These are phyloP conservation scores for Coemansia sp. DNA, from an alignment of 192 early-diverging fungal genomes.

Conservation along the genomic window DNA sequence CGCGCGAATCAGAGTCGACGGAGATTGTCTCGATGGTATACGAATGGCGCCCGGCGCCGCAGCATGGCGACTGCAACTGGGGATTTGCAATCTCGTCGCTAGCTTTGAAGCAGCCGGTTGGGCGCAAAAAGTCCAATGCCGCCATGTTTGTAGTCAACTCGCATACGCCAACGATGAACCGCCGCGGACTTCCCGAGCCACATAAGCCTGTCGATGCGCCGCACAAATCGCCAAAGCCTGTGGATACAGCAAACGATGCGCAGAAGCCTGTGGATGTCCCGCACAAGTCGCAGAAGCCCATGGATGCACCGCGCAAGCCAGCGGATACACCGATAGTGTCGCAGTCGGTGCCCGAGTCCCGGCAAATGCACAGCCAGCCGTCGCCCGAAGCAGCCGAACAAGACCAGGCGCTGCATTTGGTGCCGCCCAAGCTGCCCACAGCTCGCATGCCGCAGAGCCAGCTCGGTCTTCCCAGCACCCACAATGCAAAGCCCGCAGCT, in stretches of 20 bases:
- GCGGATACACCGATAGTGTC: background rate
- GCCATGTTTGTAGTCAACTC: constrained; percentile 36
- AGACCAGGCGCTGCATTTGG: background rate
- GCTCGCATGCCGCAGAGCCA: constrained; percentile 29
- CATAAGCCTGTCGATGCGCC: background rate
- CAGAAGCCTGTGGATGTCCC: constrained; percentile 7
- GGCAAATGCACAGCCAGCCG: background rate
- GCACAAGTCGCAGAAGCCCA: constrained; percentile 1
- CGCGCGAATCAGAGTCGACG: constrained; percentile 32
- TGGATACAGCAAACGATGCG: constrained; percentile 2
- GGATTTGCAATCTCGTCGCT: constrained; percentile 48
- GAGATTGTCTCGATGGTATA: constrained; percentile 26
- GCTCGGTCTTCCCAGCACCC: constrained; percentile 16
- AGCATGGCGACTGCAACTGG: constrained; percentile 31
- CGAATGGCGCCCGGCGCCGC: constrained; percentile 36
- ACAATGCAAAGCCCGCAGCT: background rate
- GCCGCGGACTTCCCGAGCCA: constrained; percentile 16
- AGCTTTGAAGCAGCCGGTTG: constrained; percentile 30
- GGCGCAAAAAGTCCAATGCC: constrained; percentile 28
- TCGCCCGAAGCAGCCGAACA: background rate
- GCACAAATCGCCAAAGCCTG: background rate
- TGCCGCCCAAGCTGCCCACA: constrained; percentile 19
- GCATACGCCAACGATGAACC: constrained; percentile 48
- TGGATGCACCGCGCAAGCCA: background rate
- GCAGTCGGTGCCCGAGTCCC: constrained; percentile 16